These are phyloP conservation scores for Echeveria elegans DNA, from an alignment of 164 flowering plant species.

Conservation along the genomic window DNA sequence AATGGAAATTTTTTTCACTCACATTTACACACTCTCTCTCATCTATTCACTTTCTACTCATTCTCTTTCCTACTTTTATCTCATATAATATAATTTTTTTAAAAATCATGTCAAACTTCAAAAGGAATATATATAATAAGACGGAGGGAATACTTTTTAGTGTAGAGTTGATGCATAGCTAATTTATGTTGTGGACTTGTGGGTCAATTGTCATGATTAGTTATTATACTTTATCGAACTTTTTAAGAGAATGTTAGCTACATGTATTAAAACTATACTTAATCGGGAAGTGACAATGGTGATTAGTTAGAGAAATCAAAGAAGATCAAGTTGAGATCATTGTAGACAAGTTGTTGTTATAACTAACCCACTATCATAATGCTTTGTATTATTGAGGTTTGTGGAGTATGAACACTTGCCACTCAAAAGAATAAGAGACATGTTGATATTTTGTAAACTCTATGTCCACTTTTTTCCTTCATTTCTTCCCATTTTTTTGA, in stretches of 20 bases:
- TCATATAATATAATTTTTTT: no score
- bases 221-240: not conserved
- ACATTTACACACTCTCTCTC: no score
- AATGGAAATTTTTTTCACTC: no score
- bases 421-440: no score
- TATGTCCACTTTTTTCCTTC: no score
- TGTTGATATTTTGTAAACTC: no score
- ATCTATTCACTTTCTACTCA: no score
- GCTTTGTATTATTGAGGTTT: not conserved
- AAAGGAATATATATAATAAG: no score
- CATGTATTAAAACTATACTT: not conserved
- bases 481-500: no score
- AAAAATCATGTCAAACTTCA: no score
- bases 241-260: not conserved
- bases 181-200: not conserved
- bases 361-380: slow-evolving; percentile 1
- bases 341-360: not conserved
- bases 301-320: not conserved
- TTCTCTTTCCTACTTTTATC: no score
- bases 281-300: not conserved
- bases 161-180: not conserved
- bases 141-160: not conserved
- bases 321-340: not conserved
- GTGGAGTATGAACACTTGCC: not conserved
- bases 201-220: not conserved